Percentiles rank a stretch among this genome's conserved stretches.
Evolutionary conservation across 2,329 filamentous ascomycete genomes (phyloP).

Genomic region (Fusarium haematococcum): DNA sequence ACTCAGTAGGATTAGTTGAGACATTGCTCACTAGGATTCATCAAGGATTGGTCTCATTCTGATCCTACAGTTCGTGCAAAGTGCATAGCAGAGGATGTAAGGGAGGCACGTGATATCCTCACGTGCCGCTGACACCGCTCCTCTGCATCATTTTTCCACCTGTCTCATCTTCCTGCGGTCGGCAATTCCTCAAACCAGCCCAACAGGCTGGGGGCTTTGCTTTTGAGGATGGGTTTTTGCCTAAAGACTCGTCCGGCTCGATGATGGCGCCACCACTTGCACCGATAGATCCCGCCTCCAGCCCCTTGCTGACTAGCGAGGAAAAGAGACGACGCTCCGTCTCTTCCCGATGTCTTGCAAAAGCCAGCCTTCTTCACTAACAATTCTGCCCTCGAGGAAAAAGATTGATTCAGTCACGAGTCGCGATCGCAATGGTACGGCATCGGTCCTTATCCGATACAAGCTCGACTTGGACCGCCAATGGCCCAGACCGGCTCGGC

Average conservation of each 20-base stretch:
- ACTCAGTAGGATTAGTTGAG: not conserved
- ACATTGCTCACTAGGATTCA: not conserved
- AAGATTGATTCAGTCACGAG: constrained; percentile 19
- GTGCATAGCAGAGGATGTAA: no score
- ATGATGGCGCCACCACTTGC: constrained; percentile 20
- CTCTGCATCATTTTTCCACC: not conserved
- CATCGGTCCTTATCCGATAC: constrained; percentile 7
- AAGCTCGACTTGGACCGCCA: constrained; percentile 22
- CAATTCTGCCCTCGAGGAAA: not conserved
- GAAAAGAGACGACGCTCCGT: constrained; percentile 21
- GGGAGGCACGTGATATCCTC: constrained; percentile 13
- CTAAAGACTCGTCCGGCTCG: constrained; percentile 10
- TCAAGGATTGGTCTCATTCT: not conserved
- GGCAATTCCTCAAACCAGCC: not conserved
- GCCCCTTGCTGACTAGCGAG: constrained; percentile 9
- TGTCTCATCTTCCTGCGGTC: not conserved
- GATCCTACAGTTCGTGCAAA: not conserved
- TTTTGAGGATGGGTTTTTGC: constrained; percentile 6
- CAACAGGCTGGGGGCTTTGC: not conserved
- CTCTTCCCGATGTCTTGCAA: constrained; percentile 32
- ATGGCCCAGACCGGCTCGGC: constrained; percentile 32
- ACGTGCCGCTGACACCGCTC: constrained; percentile 4
- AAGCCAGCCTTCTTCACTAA: constrained; percentile 1
- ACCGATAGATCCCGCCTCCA: constrained; percentile 20
- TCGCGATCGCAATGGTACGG: not conserved